These are phyloP conservation scores for Nepenthes gracilis DNA, from an alignment of 148 eudicot species.

Conservation along the genomic window DNA sequence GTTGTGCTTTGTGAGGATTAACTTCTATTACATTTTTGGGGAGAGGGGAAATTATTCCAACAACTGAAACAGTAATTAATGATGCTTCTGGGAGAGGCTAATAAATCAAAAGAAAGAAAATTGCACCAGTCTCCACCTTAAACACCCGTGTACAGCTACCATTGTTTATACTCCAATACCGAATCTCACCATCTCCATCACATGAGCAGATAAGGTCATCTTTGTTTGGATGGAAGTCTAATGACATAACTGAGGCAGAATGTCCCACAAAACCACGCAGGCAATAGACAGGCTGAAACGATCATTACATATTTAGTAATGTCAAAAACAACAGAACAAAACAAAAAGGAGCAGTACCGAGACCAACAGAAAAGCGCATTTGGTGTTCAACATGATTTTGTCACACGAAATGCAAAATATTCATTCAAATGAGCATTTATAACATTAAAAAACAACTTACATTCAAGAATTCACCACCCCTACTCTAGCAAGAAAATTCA, in stretches of 20 bases:
- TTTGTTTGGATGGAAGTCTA: conserved; percentile 77
- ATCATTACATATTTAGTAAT: neutral
- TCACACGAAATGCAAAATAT: no score
- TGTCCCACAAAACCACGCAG: conserved; percentile 75
- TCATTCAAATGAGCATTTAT: no score
- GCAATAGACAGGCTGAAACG: conserved; percentile 58
- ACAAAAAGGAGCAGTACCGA: neutral
- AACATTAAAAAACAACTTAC: no score
- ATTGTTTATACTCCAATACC: conserved; percentile 68
- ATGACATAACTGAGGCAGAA: conserved; percentile 57
- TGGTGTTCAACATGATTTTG: no score
- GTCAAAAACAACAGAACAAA: neutral
- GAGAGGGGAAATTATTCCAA: no score
- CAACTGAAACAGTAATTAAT: no score
- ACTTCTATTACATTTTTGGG: neutral
- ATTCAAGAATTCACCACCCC: no score
- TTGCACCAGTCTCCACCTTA: conserved; percentile 30
- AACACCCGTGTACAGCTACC: conserved; percentile 53
- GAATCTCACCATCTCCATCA: conserved; percentile 77
- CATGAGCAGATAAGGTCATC: conserved; percentile 78
- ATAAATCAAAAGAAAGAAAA: no score
- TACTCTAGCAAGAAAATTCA: no score
- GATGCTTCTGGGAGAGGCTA: no score
- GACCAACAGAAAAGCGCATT: neutral
- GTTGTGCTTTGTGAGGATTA: neutral